Conservation (phyloP, 169 alveolate species). For the Cryptosporidium sp. region DNA sequence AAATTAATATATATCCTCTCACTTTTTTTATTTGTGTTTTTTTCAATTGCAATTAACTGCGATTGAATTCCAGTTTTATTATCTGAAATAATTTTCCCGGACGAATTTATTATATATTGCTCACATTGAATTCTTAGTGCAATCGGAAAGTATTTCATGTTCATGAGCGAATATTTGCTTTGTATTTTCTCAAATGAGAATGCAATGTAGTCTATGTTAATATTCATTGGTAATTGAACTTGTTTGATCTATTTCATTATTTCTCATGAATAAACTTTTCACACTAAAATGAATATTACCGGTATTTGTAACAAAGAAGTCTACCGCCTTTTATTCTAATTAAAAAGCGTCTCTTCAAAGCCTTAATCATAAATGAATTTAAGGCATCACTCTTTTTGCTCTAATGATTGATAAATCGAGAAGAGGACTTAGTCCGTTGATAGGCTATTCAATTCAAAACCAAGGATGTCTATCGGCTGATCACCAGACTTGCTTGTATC, state of each 20-base stretch:
- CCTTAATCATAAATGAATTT: background rate
- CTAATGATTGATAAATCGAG: constrained; percentile 14
- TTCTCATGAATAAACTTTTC: background rate
- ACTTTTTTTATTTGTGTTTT: background rate
- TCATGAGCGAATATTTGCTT: background rate
- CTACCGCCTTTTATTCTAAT: background rate
- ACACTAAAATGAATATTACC: background rate
- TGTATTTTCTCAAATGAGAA: constrained; percentile 9
- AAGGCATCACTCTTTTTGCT: background rate
- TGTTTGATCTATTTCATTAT: background rate
- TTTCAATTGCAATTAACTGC: background rate
- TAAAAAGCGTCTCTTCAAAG: constrained; percentile 6
- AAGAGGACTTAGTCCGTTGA: constrained; percentile 14
- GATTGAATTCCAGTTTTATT: constrained; percentile 8
- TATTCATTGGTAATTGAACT: background rate
- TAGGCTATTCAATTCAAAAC: constrained; percentile 9
- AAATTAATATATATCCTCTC: background rate
- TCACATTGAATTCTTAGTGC: constrained; percentile 59
- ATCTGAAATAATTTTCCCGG: constrained; percentile 15
- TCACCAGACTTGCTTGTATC: background rate
- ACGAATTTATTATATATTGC: constrained; percentile 10
- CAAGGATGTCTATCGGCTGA: background rate
- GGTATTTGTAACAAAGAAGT: background rate
- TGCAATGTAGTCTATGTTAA: constrained; percentile 4
- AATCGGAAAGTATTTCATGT: constrained; percentile 2